Evolutionary conservation across 1,284 basidiomycete species (phyloP), one percentile per base, ranked within the genome.

Genomic region (Cutaneotrichosporon mucoides): DNA sequence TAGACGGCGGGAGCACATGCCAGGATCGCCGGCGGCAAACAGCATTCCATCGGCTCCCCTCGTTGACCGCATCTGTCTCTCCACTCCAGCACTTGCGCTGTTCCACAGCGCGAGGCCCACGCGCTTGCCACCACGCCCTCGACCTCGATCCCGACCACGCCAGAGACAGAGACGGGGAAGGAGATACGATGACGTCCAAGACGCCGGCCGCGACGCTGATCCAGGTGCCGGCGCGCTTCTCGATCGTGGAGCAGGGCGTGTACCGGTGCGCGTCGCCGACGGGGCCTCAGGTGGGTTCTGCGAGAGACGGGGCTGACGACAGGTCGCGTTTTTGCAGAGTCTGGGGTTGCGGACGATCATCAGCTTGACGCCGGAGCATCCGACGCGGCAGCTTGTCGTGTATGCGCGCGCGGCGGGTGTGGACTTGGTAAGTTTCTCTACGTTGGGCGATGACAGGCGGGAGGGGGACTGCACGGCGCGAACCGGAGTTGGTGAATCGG

Each of bases 281-380:
- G 1, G 62, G 71, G 13, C 40, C 71, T 16, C 72, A 76, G 56
- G 75, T 76, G 54, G 52, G 66, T 51, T 2, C 7, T 16, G 24
- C 15, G n/a, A 15, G 6, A 7, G 33, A 46, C 6, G 9, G 38
- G 5, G 24, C 45, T 55, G 12, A 46, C 52, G n/a, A 6, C 51
- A 77, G 75, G 66, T 77, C 10, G 70, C 74, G 4, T 78, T 71
- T 56, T 65, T 78, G 2, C 65, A 67, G 33, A 67, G 68, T 0
- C 63, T 78, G 5, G 62, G 63, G 5, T 61, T 78, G 15, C 70
- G 67, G 53, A 74, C 74, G 0, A 71, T 78, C 46, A 66, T 78
- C 41, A 74, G 72, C 5, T 64, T 78, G 8, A 76, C 76, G 3
- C 67, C 73, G 0, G 76, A 78, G 58, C 72, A 74, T 55, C 75